A percentile compares a stretch with the other conserved stretches of the same genome.
Evolutionary conservation across 2,329 filamentous ascomycete genomes (phyloP).

Genomic region (Magnaporthiopsis incrustans): DNA sequence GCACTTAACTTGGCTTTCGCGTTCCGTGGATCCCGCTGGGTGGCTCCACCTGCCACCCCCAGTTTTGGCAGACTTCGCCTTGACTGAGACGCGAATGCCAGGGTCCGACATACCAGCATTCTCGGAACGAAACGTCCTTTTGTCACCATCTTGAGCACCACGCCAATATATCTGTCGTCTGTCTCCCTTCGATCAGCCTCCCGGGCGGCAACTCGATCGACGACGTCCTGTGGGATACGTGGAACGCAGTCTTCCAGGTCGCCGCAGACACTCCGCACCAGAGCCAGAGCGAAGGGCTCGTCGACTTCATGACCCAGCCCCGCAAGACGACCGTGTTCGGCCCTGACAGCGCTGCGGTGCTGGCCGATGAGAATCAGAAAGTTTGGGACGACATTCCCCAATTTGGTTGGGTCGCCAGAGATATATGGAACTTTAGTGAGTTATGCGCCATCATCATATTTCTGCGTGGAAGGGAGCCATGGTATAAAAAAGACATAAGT

Average conservation of each 20-base stretch:
- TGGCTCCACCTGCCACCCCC: not conserved
- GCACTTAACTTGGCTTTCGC: too few relatives aligned
- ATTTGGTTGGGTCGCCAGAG: constrained; percentile 19
- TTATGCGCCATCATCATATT: not conserved
- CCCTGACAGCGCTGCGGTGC: constrained; percentile 14
- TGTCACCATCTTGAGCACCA: not conserved
- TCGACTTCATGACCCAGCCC: constrained; percentile 17
- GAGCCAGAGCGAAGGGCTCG: constrained; percentile 14
- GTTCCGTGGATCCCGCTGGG: too few relatives aligned
- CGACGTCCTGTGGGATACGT: constrained; percentile 17
- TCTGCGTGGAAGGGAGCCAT: not conserved
- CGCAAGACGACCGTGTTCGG: constrained; percentile 12
- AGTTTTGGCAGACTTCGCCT: not conserved
- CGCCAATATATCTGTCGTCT: not conserved
- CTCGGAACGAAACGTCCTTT: not conserved
- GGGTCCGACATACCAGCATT: not conserved
- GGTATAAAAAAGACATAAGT: not conserved
- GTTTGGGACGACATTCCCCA: constrained; percentile 22
- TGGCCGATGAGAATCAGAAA: constrained; percentile 12
- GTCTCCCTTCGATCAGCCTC: too few relatives aligned
- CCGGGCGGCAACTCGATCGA: constrained; percentile 4
- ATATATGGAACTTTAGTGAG: constrained; percentile 21
- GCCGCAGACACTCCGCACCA: constrained; percentile 15
- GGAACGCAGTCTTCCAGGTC: constrained; percentile 16
- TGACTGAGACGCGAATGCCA: not conserved